Conservation (phyloP, 768 basidiomycete genomes). For the Heimioporus sp. region DNA sequence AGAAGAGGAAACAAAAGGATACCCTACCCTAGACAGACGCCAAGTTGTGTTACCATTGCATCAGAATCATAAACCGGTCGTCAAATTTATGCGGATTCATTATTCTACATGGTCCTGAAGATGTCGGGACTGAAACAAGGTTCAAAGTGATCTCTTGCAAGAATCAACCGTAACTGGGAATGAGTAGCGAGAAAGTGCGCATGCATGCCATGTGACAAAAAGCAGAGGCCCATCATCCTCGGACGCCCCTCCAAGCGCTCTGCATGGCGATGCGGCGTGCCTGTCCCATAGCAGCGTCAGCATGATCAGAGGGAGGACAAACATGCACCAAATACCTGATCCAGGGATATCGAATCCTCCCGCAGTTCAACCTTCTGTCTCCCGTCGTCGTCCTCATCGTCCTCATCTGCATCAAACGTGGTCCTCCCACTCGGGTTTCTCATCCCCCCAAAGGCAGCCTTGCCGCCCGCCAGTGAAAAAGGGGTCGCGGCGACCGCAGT, state of each 20-base stretch:
- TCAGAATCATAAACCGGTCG: conserved; percentile 4
- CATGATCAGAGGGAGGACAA: neutral
- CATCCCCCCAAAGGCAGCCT: conserved; percentile 83
- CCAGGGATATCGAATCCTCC: conserved; percentile 86
- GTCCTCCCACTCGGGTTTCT: conserved; percentile 40
- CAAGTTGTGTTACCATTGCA: neutral
- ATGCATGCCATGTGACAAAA: conserved; percentile 4
- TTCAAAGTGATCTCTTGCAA: conserved; percentile 6
- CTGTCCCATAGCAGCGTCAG: conserved; percentile 34
- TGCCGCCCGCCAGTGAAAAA: conserved; percentile 74
- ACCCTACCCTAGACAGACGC: conserved; percentile 5
- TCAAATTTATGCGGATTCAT: conserved; percentile 12
- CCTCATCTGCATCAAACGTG: conserved; percentile 60
- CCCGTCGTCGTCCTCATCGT: conserved; percentile 68
- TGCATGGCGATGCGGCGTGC: conserved; percentile 86
- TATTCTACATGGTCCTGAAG: conserved; percentile 28
- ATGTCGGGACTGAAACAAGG: conserved; percentile 11
- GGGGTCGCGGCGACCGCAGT: conserved; percentile 82
- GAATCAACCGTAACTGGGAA: conserved; percentile 10
- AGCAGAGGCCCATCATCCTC: conserved; percentile 39
- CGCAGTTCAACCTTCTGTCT: conserved; percentile 73
- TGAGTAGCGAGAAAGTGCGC: conserved; percentile 2
- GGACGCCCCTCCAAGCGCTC: conserved; percentile 80
- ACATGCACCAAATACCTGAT: conserved; percentile 61
- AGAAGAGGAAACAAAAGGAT: conserved; percentile 22